phyloP scores from a whole-genome alignment of 768 basidiomycete genomes.

The Psilocybe sp. region DNA sequence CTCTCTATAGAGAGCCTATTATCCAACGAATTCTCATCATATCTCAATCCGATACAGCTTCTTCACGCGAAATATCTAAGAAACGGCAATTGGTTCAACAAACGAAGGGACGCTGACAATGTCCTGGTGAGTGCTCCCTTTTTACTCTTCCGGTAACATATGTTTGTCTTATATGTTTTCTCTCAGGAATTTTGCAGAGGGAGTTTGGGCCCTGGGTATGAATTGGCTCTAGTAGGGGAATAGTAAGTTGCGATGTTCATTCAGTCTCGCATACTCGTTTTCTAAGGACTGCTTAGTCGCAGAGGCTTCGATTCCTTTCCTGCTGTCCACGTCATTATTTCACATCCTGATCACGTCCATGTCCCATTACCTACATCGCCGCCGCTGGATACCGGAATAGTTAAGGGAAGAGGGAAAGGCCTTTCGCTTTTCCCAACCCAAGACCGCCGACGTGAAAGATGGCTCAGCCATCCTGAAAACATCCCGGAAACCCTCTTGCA shows the following conservation, averaged over 20 bases:
- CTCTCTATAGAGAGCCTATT: constrained; percentile 37
- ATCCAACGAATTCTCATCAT: constrained; percentile 31
- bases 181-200: constrained; percentile 47
- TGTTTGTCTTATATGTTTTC: background rate
- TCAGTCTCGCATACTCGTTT: no score
- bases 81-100: constrained; percentile 32
- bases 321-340: background rate
- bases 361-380: no score
- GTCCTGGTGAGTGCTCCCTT: constrained; percentile 35
- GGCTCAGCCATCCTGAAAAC: no score
- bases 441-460: no score
- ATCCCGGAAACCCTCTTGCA: no score
- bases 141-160: background rate
- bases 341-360: background rate
- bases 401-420: no score
- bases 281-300: no score
- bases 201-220: constrained; percentile 44
- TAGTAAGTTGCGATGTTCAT: constrained; percentile 41
- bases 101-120: constrained; percentile 39
- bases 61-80: constrained; percentile 37
- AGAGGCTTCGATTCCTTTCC: no score
- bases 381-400: no score
- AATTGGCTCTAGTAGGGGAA: constrained; percentile 48
- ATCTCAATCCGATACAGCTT: constrained; percentile 36
- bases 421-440: no score